Percentiles rank a stretch among this genome's conserved stretches.
phyloP scores from a whole-genome alignment of 169 alveolate genomes.

The Cyclospora cayetanensis region DNA sequence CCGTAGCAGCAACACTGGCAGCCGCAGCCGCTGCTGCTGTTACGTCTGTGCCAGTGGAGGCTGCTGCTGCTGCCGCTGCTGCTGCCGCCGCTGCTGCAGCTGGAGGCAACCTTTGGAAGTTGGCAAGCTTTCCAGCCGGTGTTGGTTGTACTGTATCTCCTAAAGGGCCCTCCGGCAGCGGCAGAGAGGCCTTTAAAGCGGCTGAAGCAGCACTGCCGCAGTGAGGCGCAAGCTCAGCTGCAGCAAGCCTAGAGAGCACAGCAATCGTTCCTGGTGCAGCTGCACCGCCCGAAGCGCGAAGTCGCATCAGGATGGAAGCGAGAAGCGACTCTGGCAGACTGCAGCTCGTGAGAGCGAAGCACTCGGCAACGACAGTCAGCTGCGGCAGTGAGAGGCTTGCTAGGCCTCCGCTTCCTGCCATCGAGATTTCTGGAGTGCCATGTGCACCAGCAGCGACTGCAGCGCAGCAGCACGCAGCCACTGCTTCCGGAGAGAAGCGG shows the following conservation, averaged over 20 bases:
- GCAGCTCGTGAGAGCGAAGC: background rate
- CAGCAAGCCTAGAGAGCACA: background rate
- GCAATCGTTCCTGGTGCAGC: slow-evolving; percentile 26
- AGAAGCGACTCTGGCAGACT: background rate
- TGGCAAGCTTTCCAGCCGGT: too few species aligned
- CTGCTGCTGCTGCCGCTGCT: background rate
- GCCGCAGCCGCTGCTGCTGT: background rate
- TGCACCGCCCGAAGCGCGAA: slow-evolving; percentile 46
- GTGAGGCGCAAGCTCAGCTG: background rate
- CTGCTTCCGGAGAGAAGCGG: slow-evolving; percentile 1
- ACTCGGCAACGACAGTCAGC: slow-evolving; percentile 4
- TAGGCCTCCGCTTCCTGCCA: background rate
- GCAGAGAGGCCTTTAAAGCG: too few species aligned
- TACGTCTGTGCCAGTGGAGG: background rate
- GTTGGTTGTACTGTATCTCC: too few species aligned
- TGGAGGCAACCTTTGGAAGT: too few species aligned
- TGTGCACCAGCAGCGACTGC: slow-evolving; percentile 34
- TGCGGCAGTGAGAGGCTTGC: slow-evolving; percentile 39
- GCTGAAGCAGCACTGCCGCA: slow-evolving; percentile 13
- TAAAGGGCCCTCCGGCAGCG: too few species aligned
- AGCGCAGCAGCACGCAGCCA: slow-evolving; percentile 52
- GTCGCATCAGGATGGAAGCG: slow-evolving; percentile 41
- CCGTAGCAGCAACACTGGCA: slow-evolving; percentile 5
- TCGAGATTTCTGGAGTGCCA: background rate
- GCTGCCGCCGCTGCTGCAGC: background rate